phyloP scores from a whole-genome alignment of 108 stramenopile genomes.

The Bacterosira constricta region DNA sequence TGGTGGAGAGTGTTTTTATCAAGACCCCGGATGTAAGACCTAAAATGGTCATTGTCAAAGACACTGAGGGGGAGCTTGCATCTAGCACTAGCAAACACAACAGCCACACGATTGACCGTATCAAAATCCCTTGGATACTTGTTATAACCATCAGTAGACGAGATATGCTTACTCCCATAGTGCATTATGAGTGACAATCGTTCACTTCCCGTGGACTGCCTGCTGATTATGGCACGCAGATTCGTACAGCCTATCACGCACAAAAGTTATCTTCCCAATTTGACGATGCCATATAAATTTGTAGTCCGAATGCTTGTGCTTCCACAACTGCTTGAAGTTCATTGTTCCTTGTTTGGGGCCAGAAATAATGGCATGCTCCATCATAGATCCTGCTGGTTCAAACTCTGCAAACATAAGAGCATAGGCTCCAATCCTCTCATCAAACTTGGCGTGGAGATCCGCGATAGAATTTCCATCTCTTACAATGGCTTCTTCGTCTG shows the following conservation, averaged over 20 bases:
- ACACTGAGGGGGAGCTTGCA: not conserved
- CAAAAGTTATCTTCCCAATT: not conserved
- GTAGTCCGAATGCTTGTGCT: not conserved
- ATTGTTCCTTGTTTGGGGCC: not conserved
- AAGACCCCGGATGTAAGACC: not conserved
- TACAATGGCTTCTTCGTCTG: not conserved
- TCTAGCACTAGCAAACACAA: not conserved
- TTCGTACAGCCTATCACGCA: not conserved
- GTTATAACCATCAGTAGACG: not conserved
- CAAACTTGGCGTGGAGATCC: not conserved
- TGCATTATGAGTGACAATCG: not conserved
- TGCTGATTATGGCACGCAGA: not conserved
- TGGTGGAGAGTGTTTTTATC: conserved; percentile 5
- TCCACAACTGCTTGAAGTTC: not conserved
- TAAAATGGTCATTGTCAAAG: not conserved
- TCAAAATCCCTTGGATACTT: conserved; percentile 6
- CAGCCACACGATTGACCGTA: not conserved
- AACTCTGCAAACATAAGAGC: not conserved
- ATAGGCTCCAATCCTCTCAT: not conserved
- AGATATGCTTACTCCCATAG: not conserved
- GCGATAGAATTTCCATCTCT: not conserved
- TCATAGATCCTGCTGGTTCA: not conserved
- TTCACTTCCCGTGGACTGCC: not conserved
- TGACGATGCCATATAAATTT: not conserved
- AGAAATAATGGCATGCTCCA: not conserved